Base-by-base conservation (phyloP, 1,139 yeast genomes). In the Pichia norvegensis region DNA sequence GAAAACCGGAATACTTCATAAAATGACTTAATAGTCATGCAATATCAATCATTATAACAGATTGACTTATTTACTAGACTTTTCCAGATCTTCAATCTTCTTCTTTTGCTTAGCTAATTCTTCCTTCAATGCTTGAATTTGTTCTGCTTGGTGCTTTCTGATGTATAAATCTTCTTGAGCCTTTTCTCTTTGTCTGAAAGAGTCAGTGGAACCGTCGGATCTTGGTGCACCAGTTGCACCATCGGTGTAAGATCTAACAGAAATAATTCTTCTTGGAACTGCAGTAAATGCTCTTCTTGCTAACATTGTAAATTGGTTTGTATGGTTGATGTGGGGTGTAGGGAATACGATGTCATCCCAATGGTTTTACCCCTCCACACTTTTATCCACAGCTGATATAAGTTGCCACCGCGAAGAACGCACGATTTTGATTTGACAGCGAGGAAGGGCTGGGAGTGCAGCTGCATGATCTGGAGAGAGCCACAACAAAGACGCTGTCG, bases 141-240 rank as follows among this genome's bases (percentile, higher is more conserved):
- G 77, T 61, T 79, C 85, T 62, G 76, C 75, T 67, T 81, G 86
- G 54, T 68, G 76, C 59, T 77, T 75, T 60, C 66, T 73, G 62
- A 81, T 71, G 67, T 75, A 81, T 57, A 64, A 67, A 65, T 81
- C 83, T 68, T 81, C 88, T 57, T 74, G 74, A 50, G 86, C 86
- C 68, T 75, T 76, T 67, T 81, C 88, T 61, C 87, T 79, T 64
- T 79, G 75, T 57, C 71, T 67, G 66, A 78, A 78, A 47, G 79
- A 69, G 57, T 78, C 81, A 40, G 68, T 63, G 41, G 71, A 62
- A 45, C 70, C 73, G 43, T 68, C 70, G 45, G 73, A 64, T 56
- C 82, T 76, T 52, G 76, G 70, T 38, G 77, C 67, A 50, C 81
- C 81, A 45, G 78, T 69, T 55, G 76, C 66, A 48, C 81, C 81